These are phyloP conservation scores for Boletellus emodensis DNA, from an alignment of 768 basidiomycete species.

Conservation along the genomic window DNA sequence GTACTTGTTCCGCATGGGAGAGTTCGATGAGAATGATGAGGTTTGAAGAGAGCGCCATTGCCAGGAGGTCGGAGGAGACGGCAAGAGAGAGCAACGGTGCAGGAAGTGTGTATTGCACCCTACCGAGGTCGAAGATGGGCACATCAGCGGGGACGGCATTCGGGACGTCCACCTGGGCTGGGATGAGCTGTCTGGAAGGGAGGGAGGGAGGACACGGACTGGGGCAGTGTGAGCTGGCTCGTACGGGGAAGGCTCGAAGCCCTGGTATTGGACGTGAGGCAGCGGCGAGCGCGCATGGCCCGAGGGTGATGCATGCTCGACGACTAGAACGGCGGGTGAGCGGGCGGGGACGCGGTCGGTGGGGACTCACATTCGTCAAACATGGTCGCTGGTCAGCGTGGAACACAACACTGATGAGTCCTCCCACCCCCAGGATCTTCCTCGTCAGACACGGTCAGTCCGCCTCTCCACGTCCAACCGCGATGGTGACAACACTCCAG, in stretches of 20 bases:
- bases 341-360: background rate
- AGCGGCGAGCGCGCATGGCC: conserved; percentile 37
- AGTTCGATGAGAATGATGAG: conserved; percentile 86
- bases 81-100: conserved; percentile 79
- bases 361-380: conserved; percentile 61
- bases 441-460: conserved; percentile 71
- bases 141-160: conserved; percentile 36
- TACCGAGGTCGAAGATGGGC: conserved; percentile 77
- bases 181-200: conserved; percentile 7
- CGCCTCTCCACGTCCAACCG: background rate
- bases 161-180: conserved; percentile 27
- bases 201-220: conserved; percentile 5
- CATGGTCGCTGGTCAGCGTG: conserved; percentile 35
- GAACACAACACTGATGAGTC: conserved; percentile 24
- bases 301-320: conserved; percentile 73
- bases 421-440: conserved; percentile 70
- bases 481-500: conserved; percentile 34
- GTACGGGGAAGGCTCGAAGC: conserved; percentile 74
- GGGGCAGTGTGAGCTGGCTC: conserved; percentile 36
- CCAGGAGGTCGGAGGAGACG: conserved; percentile 82
- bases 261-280: conserved; percentile 75
- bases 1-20: conserved; percentile 78
- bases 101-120: conserved; percentile 86
- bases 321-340: conserved; percentile 49
- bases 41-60: conserved; percentile 78